These are phyloP conservation scores for Aureobasidium namibiae DNA, from an alignment of 2,329 filamentous ascomycete species.

Conservation along the genomic window DNA sequence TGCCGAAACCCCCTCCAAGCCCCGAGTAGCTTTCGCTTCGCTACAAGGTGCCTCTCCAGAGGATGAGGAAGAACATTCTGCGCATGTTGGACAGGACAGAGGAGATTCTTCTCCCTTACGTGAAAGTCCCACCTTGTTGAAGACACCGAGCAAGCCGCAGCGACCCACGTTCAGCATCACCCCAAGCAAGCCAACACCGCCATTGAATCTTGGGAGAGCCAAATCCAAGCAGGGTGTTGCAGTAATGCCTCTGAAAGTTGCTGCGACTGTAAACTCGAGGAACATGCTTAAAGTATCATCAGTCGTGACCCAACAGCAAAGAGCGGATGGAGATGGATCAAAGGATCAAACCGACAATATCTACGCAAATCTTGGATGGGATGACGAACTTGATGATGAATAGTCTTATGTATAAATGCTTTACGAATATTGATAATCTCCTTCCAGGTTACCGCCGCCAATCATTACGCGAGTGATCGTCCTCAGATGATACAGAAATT, in stretches of 20 bases:
- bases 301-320: background rate
- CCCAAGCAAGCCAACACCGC: background rate
- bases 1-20: slow-evolving; percentile 13
- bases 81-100: slow-evolving; percentile 13
- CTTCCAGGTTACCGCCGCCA: too few species aligned
- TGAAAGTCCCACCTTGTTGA: slow-evolving; percentile 1
- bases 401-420: background rate
- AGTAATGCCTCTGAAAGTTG: slow-evolving; percentile 12
- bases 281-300: slow-evolving; percentile 15
- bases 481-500: background rate
- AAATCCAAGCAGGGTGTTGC: background rate
- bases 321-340: background rate
- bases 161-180: background rate
- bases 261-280: slow-evolving; percentile 19
- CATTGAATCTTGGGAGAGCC: background rate
- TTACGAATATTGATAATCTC: background rate
- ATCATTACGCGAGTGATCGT: too few species aligned
- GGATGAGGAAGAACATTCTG: background rate
- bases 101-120: slow-evolving; percentile 1
- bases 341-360: slow-evolving; percentile 20
- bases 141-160: slow-evolving; percentile 8
- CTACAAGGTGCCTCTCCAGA: slow-evolving; percentile 18
- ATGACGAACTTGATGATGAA: slow-evolving; percentile 24
- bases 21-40: background rate
- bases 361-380: slow-evolving; percentile 39